Base-by-base conservation (phyloP, 768 basidiomycete species). In the Sistotremastrum niveocremeum region DNA sequence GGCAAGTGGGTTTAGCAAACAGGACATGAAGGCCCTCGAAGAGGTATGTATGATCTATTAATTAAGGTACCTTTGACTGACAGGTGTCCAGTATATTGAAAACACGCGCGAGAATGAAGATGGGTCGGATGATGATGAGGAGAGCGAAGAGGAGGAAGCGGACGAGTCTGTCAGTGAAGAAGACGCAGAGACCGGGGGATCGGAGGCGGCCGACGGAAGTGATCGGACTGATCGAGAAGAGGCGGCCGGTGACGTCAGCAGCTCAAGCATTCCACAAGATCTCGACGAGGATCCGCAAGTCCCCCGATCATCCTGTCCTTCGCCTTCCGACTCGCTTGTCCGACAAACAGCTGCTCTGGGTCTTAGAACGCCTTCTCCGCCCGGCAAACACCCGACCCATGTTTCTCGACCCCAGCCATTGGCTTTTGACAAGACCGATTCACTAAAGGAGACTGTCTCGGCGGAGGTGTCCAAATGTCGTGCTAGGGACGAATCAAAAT, bases 1-100 rank as follows among this genome's bases (percentile, higher is more conserved):
- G 42, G 95, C 95, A 2, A 94, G 89, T 67, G 94, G 94, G 29
- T 97, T 94, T 62, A 79, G 79, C 49, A 72, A 81, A 53, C 81
- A 81, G 56, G 82, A 94, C 57, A 78, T 86, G 71, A 77, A 79
- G 56, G 65, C 74, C 37, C 65, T 97, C 46, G 88, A 91, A 63
- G 80, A 90, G 70, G 93, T 93, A 49, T 57, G 76, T 33, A 29
- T 37, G n/a, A 4, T 42, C 39, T 31, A 5, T 38, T 11, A 12
- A 38, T 12, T 45, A 30, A 8, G 12, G 7, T 32, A 35, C 34
- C 53, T 52, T 52, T 45, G 39, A 48, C 40, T 44, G 45, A 12
- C 45, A 50, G 49, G 44, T 52, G 54, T 49, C 42, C 36, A 86
- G 82, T 87, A 84, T 54, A 80, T 83, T 75, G 73, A 81, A 55